Evolutionary conservation across 345 rosid species (phyloP).

Genomic region (Clausena lansium): DNA sequence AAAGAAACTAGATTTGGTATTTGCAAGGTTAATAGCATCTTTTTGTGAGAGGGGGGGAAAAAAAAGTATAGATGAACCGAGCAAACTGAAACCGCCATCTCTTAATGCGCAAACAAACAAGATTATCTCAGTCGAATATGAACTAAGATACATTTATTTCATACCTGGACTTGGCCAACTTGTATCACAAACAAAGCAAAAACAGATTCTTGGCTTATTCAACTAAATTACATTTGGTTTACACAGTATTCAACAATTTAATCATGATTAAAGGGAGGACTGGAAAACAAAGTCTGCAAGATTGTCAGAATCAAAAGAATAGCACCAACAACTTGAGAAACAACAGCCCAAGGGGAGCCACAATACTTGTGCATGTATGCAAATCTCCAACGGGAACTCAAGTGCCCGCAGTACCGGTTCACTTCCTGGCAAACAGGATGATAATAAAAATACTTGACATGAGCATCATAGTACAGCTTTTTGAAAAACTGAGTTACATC

Average conservation of each 20-base stretch:
- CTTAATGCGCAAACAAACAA: not conserved
- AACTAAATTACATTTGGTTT: not conserved
- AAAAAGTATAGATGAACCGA: not conserved
- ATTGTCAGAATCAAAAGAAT: conserved; percentile 3
- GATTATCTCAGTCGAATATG: not conserved
- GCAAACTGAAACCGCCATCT: too few species aligned
- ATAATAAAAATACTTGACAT: conserved; percentile 10
- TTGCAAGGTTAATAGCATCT: too few species aligned
- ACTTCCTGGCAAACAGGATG: conserved; percentile 2
- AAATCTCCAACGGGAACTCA: conserved; percentile 12
- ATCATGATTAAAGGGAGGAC: not conserved
- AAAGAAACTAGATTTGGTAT: not conserved
- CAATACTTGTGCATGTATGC: conserved; percentile 17
- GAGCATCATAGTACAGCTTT: conserved; percentile 21
- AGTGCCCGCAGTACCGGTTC: not conserved
- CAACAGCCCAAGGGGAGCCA: conserved; percentile 23
- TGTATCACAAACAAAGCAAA: not conserved
- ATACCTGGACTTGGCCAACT: not conserved
- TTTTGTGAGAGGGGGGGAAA: too few species aligned
- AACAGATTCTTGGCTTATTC: not conserved
- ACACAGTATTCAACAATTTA: not conserved
- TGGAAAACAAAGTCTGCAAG: conserved; percentile 9
- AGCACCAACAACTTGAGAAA: conserved; percentile 13
- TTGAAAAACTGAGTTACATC: conserved; percentile 21
- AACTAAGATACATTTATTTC: not conserved